phyloP scores from a whole-genome alignment of 2,329 filamentous ascomycete genomes.

The Aspergillus pseudonomiae region DNA sequence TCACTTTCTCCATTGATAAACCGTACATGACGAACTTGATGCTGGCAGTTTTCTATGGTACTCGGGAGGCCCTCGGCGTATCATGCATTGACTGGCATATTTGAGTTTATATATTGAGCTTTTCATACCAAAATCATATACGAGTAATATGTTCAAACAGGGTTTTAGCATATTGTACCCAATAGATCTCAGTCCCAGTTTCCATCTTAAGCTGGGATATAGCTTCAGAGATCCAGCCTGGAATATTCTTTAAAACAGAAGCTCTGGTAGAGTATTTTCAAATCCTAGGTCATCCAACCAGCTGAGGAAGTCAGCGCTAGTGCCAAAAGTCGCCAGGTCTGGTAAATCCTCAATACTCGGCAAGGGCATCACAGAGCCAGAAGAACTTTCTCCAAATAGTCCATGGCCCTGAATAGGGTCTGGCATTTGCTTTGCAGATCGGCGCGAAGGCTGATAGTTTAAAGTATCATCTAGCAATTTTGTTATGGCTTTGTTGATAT shows the following conservation, averaged over 20 bases:
- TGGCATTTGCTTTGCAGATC: neutral
- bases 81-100: neutral
- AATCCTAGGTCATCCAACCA: conserved; percentile 14
- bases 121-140: neutral
- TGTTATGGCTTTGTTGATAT: conserved; percentile 24
- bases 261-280: neutral
- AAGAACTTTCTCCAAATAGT: neutral
- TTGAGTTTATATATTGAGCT: neutral
- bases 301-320: conserved; percentile 7
- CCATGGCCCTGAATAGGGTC: conserved; percentile 15
- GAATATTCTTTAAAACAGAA: neutral
- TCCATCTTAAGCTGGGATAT: neutral
- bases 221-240: neutral
- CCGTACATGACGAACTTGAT: neutral
- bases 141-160: neutral
- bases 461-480: conserved; percentile 25
- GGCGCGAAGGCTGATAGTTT: conserved; percentile 11
- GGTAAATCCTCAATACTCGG: neutral
- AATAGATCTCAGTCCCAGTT: neutral
- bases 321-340: neutral
- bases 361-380: neutral
- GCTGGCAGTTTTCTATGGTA: neutral
- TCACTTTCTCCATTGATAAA: neutral
- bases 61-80: neutral
- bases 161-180: neutral